Base-by-base conservation (phyloP, 768 basidiomycete genomes). In the Leccinum incarnatum region DNA sequence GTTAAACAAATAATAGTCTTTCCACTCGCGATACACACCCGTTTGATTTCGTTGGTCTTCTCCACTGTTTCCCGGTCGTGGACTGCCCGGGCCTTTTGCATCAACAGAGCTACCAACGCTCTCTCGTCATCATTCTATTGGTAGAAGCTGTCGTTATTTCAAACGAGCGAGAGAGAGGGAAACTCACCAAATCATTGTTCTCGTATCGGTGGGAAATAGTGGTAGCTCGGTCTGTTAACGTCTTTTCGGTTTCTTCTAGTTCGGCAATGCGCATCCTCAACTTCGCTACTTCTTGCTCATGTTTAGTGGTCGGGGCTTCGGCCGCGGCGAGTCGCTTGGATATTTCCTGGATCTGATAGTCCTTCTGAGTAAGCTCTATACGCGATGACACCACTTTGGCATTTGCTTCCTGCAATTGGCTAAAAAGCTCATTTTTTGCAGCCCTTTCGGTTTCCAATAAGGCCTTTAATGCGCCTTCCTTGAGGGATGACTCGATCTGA, bases 41-140 rank as follows among this genome's bases (percentile, higher is more conserved):
- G 75, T 58, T 79, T 79, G 29, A 87, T 75, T 55, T 86, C 83
- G 62, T 86, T 84, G 53, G 75, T 75, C 66, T 85, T 85, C 25
- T 74, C 76, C 30, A 85, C 77, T 37, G 80, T 72, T 17, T 81
- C 79, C 53, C 83, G 77, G 60, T 84, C 84, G 62, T 84, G 78
- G 21, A 80, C 69, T 11, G 76, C 74, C 53, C 79, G 75, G 15
- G 81, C 76, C 50, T 78, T 69, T 42, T 72, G 71, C 61, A 82
- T 74, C 30, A 87, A 62, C 51, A 73, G 69, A 53, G 76, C 69
- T 8, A 82, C 78, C 50, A 87, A 77, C 4, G 70, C 75, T 65
- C 78, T 82, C 67, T 86, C 85, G 14, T 74, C 64, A 52, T 80
- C 77, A 42, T 73, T 78, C 84, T 85, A 48, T 48, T 47, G 50